These are phyloP conservation scores for Fomitopsis pulvina DNA, from an alignment of 768 basidiomycete species.

Conservation along the genomic window DNA sequence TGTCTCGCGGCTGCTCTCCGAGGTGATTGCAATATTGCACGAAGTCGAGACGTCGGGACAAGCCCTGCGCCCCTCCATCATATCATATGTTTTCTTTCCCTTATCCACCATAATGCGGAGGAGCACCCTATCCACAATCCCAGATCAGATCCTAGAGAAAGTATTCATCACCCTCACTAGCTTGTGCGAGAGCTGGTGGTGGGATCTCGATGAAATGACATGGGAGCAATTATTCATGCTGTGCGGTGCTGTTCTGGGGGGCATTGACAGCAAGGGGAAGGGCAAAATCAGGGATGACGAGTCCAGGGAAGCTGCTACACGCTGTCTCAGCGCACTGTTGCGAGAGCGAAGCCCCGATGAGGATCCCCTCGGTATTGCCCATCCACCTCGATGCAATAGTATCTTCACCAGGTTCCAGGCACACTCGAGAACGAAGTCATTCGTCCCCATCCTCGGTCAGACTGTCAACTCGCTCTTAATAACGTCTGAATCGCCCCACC, in stretches of 20 bases:
- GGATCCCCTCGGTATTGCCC: constrained; percentile 18
- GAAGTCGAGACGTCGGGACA: constrained; percentile 31
- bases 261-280: constrained; percentile 63
- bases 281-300: constrained; percentile 71
- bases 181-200: constrained; percentile 79
- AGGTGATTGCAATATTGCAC: constrained; percentile 44
- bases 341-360: constrained; percentile 41
- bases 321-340: constrained; percentile 60
- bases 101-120: constrained; percentile 78
- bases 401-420: constrained; percentile 33
- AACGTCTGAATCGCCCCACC: constrained; percentile 47
- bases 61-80: constrained; percentile 48
- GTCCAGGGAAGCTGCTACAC: constrained; percentile 67
- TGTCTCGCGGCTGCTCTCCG: constrained; percentile 45
- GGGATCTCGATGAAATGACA: constrained; percentile 59
- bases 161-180: constrained; percentile 51
- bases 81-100: constrained; percentile 85
- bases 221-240: constrained; percentile 89
- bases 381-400: constrained; percentile 13
- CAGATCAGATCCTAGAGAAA: constrained; percentile 75
- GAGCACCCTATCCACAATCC: constrained; percentile 60
- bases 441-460: constrained; percentile 78
- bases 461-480: constrained; percentile 69
- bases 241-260: constrained; percentile 56
- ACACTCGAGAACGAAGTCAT: constrained; percentile 37